These are phyloP conservation scores for Hirsutella thompsonii DNA, from an alignment of 2,329 filamentous ascomycete species.

Conservation along the genomic window DNA sequence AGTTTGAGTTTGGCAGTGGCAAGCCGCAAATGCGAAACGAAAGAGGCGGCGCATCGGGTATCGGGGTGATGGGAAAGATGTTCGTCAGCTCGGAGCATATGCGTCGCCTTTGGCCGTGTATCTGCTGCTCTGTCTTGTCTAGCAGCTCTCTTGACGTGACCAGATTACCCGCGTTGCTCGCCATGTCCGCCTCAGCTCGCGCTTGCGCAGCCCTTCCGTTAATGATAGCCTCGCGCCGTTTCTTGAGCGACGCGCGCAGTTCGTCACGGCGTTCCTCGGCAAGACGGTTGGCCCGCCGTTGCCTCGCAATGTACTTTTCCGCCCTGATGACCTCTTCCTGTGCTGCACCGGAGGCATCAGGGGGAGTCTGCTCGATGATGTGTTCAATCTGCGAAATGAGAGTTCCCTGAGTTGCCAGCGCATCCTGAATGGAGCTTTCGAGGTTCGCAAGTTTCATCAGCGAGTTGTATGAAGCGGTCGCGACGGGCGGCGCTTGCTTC, in stretches of 20 bases:
- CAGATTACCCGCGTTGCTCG: slow-evolving; percentile 47
- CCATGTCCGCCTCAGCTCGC: slow-evolving; percentile 46
- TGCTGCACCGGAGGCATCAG: slow-evolving; percentile 32
- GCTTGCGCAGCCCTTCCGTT: slow-evolving; percentile 47
- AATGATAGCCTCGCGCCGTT: slow-evolving; percentile 54
- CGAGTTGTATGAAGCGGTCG: slow-evolving; percentile 73
- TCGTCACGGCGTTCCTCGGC: slow-evolving; percentile 53
- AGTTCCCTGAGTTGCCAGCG: slow-evolving; percentile 60
- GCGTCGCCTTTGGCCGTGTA: slow-evolving; percentile 75
- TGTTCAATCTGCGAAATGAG: slow-evolving; percentile 68
- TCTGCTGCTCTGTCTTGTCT: slow-evolving; percentile 45
- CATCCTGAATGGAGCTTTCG: slow-evolving; percentile 84
- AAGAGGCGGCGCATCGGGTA: slow-evolving; percentile 43
- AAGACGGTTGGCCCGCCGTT: slow-evolving; percentile 52
- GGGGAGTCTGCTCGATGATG: slow-evolving; percentile 29
- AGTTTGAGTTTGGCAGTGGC: slow-evolving; percentile 66
- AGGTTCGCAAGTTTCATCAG: slow-evolving; percentile 81
- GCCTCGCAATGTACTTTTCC: slow-evolving; percentile 42
- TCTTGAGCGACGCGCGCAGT: slow-evolving; percentile 50
- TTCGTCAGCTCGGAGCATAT: slow-evolving; percentile 71
- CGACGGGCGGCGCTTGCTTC: slow-evolving; percentile 35
- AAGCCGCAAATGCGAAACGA: slow-evolving; percentile 75
- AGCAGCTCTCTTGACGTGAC: slow-evolving; percentile 40
- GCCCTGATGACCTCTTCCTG: slow-evolving; percentile 35
- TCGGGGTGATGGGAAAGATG: slow-evolving; percentile 71